phyloP scores from a whole-genome alignment of 192 early-diverging fungal species.

The Backusella liffmaniae region DNA sequence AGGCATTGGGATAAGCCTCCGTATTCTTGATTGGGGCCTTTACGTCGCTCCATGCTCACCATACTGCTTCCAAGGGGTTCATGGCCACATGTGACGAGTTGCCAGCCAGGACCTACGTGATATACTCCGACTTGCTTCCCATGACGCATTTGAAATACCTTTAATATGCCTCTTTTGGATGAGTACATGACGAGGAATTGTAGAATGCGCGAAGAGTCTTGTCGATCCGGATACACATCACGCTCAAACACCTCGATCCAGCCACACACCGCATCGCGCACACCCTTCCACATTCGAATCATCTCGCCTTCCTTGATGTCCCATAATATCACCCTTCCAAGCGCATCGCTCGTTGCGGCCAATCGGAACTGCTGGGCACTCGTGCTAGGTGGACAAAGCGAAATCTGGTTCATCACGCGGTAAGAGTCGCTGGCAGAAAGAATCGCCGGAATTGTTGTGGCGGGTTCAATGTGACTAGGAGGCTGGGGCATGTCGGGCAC shows the following conservation, averaged over 20 bases:
- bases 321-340: constrained; percentile 68
- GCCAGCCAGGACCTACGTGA: constrained; percentile 59
- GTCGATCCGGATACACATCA: constrained; percentile 16
- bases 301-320: constrained; percentile 65
- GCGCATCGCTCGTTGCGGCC: constrained; percentile 61
- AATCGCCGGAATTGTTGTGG: constrained; percentile 51
- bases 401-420: constrained; percentile 51
- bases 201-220: constrained; percentile 16
- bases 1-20: constrained; percentile 46
- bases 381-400: constrained; percentile 45
- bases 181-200: constrained; percentile 67
- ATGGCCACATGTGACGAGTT: constrained; percentile 46
- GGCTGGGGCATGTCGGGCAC: constrained; percentile 33
- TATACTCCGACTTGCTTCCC: constrained; percentile 57
- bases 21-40: not conserved
- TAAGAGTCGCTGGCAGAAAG: constrained; percentile 52
- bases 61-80: constrained; percentile 42
- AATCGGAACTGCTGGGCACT: constrained; percentile 41
- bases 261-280: constrained; percentile 66
- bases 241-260: constrained; percentile 59
- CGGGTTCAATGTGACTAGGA: constrained; percentile 51
- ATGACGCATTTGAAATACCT: constrained; percentile 62
- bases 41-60: constrained; percentile 22
- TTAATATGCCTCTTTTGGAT: constrained; percentile 58
- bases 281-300: constrained; percentile 70